Evolutionary conservation across 176 grass and related monocot genomes (phyloP).

Genomic region (Tillandsia leiboldiana): DNA sequence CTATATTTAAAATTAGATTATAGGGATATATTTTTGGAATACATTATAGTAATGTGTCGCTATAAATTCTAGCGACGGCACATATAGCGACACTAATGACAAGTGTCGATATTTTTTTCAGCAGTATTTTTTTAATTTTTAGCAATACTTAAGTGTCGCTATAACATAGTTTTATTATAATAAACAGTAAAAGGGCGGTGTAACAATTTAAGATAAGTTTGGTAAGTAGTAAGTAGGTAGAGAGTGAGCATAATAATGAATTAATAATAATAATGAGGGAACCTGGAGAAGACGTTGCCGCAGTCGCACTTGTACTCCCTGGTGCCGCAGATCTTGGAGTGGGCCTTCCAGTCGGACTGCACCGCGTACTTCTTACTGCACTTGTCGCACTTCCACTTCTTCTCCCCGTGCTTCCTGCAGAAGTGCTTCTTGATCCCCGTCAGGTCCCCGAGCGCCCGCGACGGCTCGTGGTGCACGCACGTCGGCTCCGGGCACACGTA

Average conservation of each 20-base stretch:
- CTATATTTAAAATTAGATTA: no score
- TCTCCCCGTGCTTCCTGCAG: slow-evolving; percentile 75
- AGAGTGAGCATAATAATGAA: background rate
- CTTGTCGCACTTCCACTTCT: slow-evolving; percentile 79
- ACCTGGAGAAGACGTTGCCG: slow-evolving; percentile 25
- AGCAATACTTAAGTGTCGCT: no score
- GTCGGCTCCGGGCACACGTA: slow-evolving; percentile 58
- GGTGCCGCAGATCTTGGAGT: slow-evolving; percentile 18
- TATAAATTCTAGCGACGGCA: no score
- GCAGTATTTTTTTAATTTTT: no score
- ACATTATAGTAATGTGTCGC: no score
- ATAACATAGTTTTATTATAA: no score
- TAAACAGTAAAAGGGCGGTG: no score
- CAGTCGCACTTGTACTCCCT: slow-evolving; percentile 25
- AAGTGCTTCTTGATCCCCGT: slow-evolving; percentile 83
- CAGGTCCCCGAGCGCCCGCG: slow-evolving; percentile 62
- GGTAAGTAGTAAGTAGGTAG: background rate
- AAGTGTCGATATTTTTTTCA: no score
- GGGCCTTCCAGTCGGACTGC: slow-evolving; percentile 25
- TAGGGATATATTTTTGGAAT: no score
- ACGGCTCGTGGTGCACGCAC: slow-evolving; percentile 62
- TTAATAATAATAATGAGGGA: background rate
- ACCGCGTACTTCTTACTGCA: slow-evolving; percentile 23
- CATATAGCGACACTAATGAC: no score
- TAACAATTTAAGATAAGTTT: background rate